Conservation (phyloP, 2,329 filamentous ascomycete genomes). For the Capronia epimyces region DNA sequence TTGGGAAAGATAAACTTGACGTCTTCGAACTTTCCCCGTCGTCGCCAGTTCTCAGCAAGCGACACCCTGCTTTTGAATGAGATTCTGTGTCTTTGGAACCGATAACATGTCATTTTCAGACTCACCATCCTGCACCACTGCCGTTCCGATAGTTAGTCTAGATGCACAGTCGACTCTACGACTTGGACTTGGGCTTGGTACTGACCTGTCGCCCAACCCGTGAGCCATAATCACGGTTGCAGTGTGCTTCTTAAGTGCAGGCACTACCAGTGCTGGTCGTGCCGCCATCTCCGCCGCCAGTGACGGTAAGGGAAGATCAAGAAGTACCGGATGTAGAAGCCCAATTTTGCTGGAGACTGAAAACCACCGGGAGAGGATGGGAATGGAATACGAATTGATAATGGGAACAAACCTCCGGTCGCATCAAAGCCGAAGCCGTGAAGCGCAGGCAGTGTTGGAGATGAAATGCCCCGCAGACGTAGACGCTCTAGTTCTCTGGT, state of each 20-base stretch:
- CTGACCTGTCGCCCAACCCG: constrained; percentile 80
- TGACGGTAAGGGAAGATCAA: neutral
- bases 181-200: neutral
- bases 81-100: neutral
- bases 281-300: constrained; percentile 11
- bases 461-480: neutral
- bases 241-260: constrained; percentile 76
- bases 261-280: constrained; percentile 58
- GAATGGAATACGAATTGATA: neutral
- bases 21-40: constrained; percentile 72
- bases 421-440: too few relatives aligned
- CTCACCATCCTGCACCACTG: constrained; percentile 47
- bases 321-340: neutral
- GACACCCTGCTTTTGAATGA: constrained; percentile 50
- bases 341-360: neutral
- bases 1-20: constrained; percentile 93
- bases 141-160: constrained; percentile 15
- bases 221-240: constrained; percentile 93
- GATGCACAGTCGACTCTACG: neutral
- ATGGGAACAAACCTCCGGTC: too few relatives aligned
- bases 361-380: neutral
- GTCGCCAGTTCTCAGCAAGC: constrained; percentile 81
- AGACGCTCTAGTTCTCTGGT: neutral
- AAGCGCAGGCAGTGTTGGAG: neutral
- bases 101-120: neutral